Base-by-base conservation (phyloP, 2,329 filamentous ascomycete genomes). In the Xylariaceae sp. region DNA sequence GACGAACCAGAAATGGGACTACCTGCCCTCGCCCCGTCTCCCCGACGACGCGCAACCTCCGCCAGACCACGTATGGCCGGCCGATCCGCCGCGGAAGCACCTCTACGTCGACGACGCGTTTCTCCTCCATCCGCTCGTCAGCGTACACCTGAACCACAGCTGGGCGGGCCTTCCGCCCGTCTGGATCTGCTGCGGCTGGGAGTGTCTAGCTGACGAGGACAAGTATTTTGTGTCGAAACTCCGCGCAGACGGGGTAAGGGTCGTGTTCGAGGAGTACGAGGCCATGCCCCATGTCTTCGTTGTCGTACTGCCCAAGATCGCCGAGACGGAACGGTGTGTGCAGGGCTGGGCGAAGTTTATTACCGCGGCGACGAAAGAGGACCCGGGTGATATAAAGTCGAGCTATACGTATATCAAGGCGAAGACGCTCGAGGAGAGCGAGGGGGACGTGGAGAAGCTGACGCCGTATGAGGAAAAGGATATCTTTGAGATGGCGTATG, bases 231-330 rank as follows among this genome's bases (percentile, higher is more conserved):
- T 87, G 0, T 73, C 76, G 36, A 79, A 80, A 34, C 77, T 90
- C 9, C 77, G 77, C 14, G 62, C 66, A 6, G 83, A 89, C 41
- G 85, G 83, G 4, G 87, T 88, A 0, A 68, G 67, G 0, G 83
- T 93, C 0, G 78, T 84, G 3, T 89, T 87, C 66, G 85, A 90
- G 69, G 84, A 91, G 73, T 95, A 87, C 69, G 87, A 92, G 71
- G 88, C 85, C 3, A 94, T 94, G 90, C 89, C 91, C 51, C 90
- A 77, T 2, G 78, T 84, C 64, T 94, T 91, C 68, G 84, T 82
- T 0, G 66, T 86, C 89, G 93, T 63, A 0, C 14, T 65, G 26
- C 55, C 60, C 4, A 36, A 39, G 14, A 16, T 46, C 86, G 68
- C 76, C 1, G 78, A 74, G 26, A 74, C 81, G 2, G 74, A 69